Conservation (phyloP, 805 yeast species). For the Saccharomycopsis babjevae region DNA sequence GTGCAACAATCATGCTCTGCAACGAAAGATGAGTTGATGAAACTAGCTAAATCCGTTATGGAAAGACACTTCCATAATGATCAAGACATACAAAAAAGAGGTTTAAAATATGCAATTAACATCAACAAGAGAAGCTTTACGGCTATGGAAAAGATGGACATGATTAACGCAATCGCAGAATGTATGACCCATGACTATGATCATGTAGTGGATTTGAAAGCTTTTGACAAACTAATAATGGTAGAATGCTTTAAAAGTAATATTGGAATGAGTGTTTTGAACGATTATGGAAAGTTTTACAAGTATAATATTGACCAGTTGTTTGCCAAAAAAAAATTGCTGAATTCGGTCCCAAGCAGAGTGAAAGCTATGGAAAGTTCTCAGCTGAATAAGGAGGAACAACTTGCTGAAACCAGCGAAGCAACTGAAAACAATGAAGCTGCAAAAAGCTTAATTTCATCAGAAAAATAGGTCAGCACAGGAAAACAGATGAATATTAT, state of each 20-base stretch:
- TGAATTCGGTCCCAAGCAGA: background rate
- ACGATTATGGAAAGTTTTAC: constrained; percentile 48
- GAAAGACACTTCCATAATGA: constrained; percentile 55
- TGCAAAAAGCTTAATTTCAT: too few relatives aligned
- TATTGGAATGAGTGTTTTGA: constrained; percentile 79
- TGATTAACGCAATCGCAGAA: constrained; percentile 63
- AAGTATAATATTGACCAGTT: constrained; percentile 79
- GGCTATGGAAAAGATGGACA: constrained; percentile 57
- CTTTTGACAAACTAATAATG: constrained; percentile 66
- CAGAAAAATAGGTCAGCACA: too few relatives aligned
- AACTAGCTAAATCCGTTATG: constrained; percentile 50
- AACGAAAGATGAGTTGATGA: constrained; percentile 52
- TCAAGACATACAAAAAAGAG: constrained; percentile 25
- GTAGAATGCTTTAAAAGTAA: constrained; percentile 85
- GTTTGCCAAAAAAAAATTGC: constrained; percentile 28
- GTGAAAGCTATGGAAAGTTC: background rate
- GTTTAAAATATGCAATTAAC: constrained; percentile 62
- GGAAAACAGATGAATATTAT: too few relatives aligned
- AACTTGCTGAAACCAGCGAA: background rate
- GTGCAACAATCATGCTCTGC: constrained; percentile 68
- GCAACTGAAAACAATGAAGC: too few relatives aligned
- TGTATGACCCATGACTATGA: constrained; percentile 59
- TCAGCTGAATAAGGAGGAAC: background rate
- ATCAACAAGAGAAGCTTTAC: constrained; percentile 72
- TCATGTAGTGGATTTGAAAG: constrained; percentile 71